phyloP scores from a whole-genome alignment of 129 eudicot species.

The Helichrysum umbraculigerum region DNA sequence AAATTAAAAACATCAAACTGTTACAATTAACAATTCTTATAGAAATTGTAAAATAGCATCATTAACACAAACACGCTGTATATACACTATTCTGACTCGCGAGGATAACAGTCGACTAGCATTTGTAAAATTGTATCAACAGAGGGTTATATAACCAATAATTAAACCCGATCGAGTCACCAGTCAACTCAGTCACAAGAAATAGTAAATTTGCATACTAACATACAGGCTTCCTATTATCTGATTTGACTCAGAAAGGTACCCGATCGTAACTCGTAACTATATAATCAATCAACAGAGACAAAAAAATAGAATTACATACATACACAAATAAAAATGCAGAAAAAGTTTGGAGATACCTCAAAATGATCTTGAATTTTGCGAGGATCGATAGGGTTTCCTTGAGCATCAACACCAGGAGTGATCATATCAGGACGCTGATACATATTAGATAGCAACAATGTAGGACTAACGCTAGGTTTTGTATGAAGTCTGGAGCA shows the following conservation, averaged over 20 bases:
- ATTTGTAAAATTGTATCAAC: background rate
- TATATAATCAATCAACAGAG: conserved; percentile 9
- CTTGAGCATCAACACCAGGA: conserved; percentile 77
- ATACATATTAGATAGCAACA: conserved; percentile 73
- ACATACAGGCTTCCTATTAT: no score
- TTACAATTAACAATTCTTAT: no score
- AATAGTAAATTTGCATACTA: no score
- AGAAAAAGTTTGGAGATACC: conserved; percentile 33
- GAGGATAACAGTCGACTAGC: background rate
- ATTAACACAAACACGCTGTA: no score
- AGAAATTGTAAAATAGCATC: background rate
- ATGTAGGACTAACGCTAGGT: conserved; percentile 65
- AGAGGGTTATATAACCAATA: background rate
- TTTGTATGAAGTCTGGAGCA: conserved; percentile 78
- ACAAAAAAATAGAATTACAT: background rate
- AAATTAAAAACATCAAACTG: background rate
- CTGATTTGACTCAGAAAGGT: background rate
- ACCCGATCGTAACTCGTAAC: background rate
- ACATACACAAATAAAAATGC: conserved; percentile 36
- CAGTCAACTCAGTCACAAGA: background rate
- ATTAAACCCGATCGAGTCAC: background rate
- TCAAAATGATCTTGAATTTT: conserved; percentile 73
- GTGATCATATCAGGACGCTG: conserved; percentile 82
- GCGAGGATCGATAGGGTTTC: conserved; percentile 69
- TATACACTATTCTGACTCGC: no score